phyloP scores from a whole-genome alignment of 345 rosid genomes.

The Lepidium africanum region DNA sequence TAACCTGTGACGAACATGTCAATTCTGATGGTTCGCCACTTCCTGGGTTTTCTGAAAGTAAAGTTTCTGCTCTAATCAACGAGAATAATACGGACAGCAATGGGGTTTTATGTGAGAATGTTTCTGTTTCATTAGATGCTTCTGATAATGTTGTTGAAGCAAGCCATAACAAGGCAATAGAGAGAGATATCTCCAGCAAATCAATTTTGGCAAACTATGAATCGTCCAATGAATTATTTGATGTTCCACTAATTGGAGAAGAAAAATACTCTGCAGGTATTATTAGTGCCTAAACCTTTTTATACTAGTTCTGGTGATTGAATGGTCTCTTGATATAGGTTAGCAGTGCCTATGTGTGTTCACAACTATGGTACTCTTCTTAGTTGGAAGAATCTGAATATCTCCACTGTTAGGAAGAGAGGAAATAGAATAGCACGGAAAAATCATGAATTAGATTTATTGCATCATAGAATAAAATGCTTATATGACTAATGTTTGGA shows the following conservation, averaged over 20 bases:
- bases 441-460: neutral
- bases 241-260: slow-evolving; percentile 72
- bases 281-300: slow-evolving; percentile 16
- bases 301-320: neutral
- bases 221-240: slow-evolving; percentile 43
- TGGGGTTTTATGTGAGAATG: slow-evolving; percentile 53
- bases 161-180: slow-evolving; percentile 38
- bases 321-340: neutral
- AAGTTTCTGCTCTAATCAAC: slow-evolving; percentile 30
- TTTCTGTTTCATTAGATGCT: slow-evolving; percentile 31
- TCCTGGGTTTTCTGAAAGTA: slow-evolving; percentile 54
- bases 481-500: neutral
- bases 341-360: neutral
- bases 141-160: slow-evolving; percentile 40
- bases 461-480: neutral
- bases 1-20: slow-evolving; percentile 51
- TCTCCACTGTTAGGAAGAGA: neutral
- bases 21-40: slow-evolving; percentile 45
- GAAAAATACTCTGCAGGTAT: slow-evolving; percentile 64
- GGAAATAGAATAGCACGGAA: neutral
- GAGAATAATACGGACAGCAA: slow-evolving; percentile 51
- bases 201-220: slow-evolving; percentile 39
- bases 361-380: neutral
- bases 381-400: neutral
- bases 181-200: slow-evolving; percentile 36